Base-by-base conservation (phyloP, 2,329 filamentous ascomycete species). In the Verticillium isaacii region DNA sequence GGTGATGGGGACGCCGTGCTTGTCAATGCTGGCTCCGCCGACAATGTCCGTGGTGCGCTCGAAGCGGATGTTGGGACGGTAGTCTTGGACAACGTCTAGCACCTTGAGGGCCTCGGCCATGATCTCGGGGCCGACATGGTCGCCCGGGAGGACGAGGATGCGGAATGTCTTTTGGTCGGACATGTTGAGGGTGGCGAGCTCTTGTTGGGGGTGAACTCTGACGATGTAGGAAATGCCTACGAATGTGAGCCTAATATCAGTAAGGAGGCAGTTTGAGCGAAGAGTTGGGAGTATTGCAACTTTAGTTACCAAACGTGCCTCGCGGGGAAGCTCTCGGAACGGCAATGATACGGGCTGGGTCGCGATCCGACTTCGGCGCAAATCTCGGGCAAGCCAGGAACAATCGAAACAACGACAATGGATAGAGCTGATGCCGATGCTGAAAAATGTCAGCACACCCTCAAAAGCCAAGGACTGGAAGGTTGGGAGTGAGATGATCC, bases 21-120 rank as follows among this genome's bases (percentile, higher is more conserved):
- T 75, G 68, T 81, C 72, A 61, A 82, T 76, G 56, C 77, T 79
- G 0, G 80, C 83, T 58, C 87, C 86, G 37, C 86, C 89, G 19
- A 84, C 84, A 77, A 89, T 90, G 68, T 88, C 84, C 67, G 87
- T 89, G 60, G 85, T 68, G 32, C 66, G 67, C 25, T 72, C 64
- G 39, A 76, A 76, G 1, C 60, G 63, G 37, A 76, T 58, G 12
- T 67, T 61, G 0, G 74, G 71, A 0, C 73, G 72, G 32, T 66
- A 66, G 6, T 67, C 60, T 54, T 75, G 70, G 36, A 82, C 67
- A 4, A 78, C 72, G 34, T 80, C 74, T 6, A 83, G 74, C 12
- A 82, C 75, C 64, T 78, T 78, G 57, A 80, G 71, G 11, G 79
- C 79, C 67, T 82, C 78, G 36, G 81, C 77, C 72, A 89, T 84